Percentiles rank a stretch among this genome's conserved stretches.
Evolutionary conservation across 1,284 basidiomycete genomes (phyloP).

Genomic region (Cryptococcus jaspeensis): DNA sequence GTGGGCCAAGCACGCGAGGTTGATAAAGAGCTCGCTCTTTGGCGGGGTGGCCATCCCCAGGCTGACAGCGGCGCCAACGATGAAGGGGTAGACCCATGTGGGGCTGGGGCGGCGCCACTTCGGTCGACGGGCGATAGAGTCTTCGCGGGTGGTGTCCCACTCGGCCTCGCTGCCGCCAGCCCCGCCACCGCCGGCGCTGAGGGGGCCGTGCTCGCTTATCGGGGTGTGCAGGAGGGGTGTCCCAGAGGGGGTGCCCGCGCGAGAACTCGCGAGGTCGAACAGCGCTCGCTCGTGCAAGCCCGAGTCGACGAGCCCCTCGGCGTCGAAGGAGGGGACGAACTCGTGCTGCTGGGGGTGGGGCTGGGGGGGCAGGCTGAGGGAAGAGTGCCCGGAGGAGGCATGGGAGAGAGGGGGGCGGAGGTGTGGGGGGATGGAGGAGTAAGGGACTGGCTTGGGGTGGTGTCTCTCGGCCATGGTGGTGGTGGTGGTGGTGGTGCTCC

Average conservation of each 20-base stretch:
- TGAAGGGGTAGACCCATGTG: slow-evolving; percentile 44
- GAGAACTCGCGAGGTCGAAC: slow-evolving; percentile 17
- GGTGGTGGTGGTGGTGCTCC: too few species aligned
- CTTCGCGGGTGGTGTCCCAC: slow-evolving; percentile 32
- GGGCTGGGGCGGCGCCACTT: slow-evolving; percentile 43
- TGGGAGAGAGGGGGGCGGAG: too few species aligned
- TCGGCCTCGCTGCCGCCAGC: not conserved
- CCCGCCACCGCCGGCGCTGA: too few species aligned
- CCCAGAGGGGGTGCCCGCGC: not conserved
- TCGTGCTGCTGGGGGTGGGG: slow-evolving; percentile 30
- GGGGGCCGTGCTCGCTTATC: too few species aligned
- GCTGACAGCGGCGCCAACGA: slow-evolving; percentile 34
- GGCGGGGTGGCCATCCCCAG: slow-evolving; percentile 46
- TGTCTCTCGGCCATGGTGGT: too few species aligned
- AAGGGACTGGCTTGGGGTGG: too few species aligned
- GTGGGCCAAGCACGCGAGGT: slow-evolving; percentile 49
- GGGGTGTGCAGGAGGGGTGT: too few species aligned
- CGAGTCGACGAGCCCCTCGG: slow-evolving; percentile 10
- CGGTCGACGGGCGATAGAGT: slow-evolving; percentile 31
- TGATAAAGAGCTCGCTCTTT: slow-evolving; percentile 44
- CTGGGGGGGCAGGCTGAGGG: too few species aligned
- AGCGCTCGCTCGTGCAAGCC: slow-evolving; percentile 21
- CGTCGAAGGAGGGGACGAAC: slow-evolving; percentile 24
- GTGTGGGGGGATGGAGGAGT: too few species aligned
- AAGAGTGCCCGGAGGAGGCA: too few species aligned